Conservation (phyloP, 345 rosid genomes). For the Gynandropsis gynandra region DNA sequence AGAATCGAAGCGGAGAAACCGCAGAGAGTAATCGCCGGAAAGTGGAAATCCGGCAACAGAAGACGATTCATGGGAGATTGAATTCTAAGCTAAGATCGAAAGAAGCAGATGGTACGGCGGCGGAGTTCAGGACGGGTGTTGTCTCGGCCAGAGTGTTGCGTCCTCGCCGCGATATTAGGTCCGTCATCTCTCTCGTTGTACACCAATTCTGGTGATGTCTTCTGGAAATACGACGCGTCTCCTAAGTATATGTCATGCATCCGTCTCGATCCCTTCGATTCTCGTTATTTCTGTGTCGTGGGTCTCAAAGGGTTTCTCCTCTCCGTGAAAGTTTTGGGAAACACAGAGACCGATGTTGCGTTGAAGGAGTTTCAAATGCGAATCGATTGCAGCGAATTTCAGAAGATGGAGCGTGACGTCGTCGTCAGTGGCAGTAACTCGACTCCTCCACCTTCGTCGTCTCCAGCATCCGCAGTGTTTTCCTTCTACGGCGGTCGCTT, state of each 20-base stretch:
- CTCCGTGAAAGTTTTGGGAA: too few species aligned
- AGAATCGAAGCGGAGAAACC: not conserved
- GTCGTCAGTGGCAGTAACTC: conserved; percentile 19
- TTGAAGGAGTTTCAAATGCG: too few species aligned
- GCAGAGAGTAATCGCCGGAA: too few species aligned
- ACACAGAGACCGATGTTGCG: too few species aligned
- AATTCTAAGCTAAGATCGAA: too few species aligned
- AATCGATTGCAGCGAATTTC: conserved; percentile 54
- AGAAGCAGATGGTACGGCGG: too few species aligned
- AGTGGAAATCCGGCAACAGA: too few species aligned
- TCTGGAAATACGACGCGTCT: conserved; percentile 65
- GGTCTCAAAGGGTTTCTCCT: too few species aligned
- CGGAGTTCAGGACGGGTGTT: conserved; percentile 73
- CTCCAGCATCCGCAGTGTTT: conserved; percentile 55
- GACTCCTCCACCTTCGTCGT: conserved; percentile 23
- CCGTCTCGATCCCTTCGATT: too few species aligned
- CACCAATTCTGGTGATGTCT: conserved; percentile 33
- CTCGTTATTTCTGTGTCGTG: too few species aligned
- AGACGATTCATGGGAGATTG: too few species aligned
- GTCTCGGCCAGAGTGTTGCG: conserved; percentile 36
- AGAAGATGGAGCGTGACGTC: conserved; percentile 54
- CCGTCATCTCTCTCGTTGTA: too few species aligned
- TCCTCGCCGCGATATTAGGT: conserved; percentile 62
- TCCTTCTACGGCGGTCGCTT: conserved; percentile 48
- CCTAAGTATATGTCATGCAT: conserved; percentile 62